Evolutionary conservation across 371 early-diverging fungal species (phyloP).

Genomic region (Syncephalastrum racemosum): DNA sequence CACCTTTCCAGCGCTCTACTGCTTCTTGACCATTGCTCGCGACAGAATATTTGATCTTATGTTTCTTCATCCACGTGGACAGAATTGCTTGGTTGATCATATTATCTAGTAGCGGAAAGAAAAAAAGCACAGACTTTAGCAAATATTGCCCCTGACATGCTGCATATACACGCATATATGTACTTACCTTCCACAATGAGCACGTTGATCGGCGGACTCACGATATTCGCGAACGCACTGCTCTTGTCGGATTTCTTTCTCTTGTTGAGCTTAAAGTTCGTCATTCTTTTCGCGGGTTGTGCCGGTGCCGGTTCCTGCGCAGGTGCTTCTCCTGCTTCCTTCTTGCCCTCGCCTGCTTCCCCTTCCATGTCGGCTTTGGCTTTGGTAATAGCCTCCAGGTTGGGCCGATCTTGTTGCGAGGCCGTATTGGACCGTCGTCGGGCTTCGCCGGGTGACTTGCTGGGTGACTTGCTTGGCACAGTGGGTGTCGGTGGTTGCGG

Average conservation of each 20-base stretch:
- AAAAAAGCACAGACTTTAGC: not conserved
- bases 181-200: conserved; percentile 77
- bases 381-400: not conserved
- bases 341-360: conserved; percentile 74
- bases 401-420: not conserved
- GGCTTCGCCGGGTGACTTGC: not conserved
- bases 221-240: conserved; percentile 31
- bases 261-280: conserved; percentile 36
- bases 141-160: no score
- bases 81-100: conserved; percentile 76
- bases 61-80: conserved; percentile 72
- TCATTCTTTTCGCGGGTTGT: conserved; percentile 11
- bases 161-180: no score
- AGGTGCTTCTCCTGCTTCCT: no score
- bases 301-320: not conserved
- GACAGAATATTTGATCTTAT: conserved; percentile 68
- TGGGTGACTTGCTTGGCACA: not conserved
- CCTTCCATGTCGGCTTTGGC: conserved; percentile 99
- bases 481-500: not conserved
- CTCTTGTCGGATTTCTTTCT: conserved; percentile 33
- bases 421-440: not conserved
- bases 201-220: conserved; percentile 72
- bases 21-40: conserved; percentile 79
- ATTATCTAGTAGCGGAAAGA: conserved; percentile 55
- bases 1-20: conserved; percentile 69